Conservation (phyloP, 2,329 filamentous ascomycete species). For the Colletotrichum falcatum region DNA sequence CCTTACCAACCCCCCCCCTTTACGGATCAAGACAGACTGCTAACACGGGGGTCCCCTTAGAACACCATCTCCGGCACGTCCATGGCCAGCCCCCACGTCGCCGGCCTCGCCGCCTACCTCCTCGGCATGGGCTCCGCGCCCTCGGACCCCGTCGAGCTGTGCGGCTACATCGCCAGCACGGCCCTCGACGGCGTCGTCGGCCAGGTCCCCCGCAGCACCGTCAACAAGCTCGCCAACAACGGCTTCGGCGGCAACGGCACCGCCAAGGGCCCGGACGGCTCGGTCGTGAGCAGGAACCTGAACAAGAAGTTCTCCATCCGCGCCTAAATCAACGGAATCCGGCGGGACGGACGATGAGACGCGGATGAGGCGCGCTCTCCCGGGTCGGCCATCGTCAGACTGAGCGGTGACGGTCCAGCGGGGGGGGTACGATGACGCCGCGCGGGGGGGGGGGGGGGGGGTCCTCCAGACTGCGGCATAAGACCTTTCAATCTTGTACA, state of each 20-base stretch:
- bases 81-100: conserved; percentile 43
- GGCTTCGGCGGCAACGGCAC: conserved; percentile 40
- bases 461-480: background rate
- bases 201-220: conserved; percentile 49
- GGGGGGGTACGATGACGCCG: background rate
- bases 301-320: conserved; percentile 29
- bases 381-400: too few relatives aligned
- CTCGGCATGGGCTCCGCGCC: conserved; percentile 58
- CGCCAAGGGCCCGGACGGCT: conserved; percentile 21
- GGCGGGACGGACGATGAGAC: background rate
- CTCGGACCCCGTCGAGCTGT: conserved; percentile 50
- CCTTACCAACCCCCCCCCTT: too few relatives aligned
- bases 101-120: conserved; percentile 46
- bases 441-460: background rate
- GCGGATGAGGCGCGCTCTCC: too few relatives aligned
- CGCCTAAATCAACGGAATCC: background rate
- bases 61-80: conserved; percentile 42
- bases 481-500: conserved; percentile 20
- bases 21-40: too few relatives aligned
- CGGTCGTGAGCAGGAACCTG: conserved; percentile 16
- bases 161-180: conserved; percentile 55
- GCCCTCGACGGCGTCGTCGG: conserved; percentile 54
- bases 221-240: conserved; percentile 53
- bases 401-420: too few relatives aligned
- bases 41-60: background rate